These are phyloP conservation scores for Nematocida minor DNA, from an alignment of 371 early-diverging fungal species.

Conservation along the genomic window DNA sequence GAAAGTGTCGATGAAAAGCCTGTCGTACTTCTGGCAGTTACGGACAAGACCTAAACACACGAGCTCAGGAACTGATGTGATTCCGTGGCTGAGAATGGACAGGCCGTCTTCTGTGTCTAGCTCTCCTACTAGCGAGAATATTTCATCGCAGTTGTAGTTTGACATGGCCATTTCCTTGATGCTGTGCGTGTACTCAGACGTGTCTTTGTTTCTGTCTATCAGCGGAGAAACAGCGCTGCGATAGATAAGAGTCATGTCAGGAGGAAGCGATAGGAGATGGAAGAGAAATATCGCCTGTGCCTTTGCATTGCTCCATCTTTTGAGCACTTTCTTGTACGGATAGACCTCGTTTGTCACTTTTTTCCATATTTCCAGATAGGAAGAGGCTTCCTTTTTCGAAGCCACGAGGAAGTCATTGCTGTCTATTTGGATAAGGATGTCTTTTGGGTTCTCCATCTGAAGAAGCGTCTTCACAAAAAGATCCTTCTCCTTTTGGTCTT, in stretches of 20 bases:
- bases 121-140: slow-evolving; percentile 2
- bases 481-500: background rate
- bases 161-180: slow-evolving; percentile 19
- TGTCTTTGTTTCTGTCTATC: slow-evolving; percentile 33
- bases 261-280: slow-evolving; percentile 12
- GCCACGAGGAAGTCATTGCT: background rate
- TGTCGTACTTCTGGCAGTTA: slow-evolving; percentile 26
- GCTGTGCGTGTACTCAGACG: slow-evolving; percentile 16
- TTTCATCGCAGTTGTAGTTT: slow-evolving; percentile 42
- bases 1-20: slow-evolving; percentile 16
- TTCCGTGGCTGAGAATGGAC: background rate
- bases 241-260: slow-evolving; percentile 1
- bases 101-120: slow-evolving; percentile 24
- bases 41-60: slow-evolving; percentile 5
- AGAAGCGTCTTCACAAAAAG: background rate
- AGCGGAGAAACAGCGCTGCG: slow-evolving; percentile 11
- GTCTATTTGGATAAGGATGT: slow-evolving; percentile 31
- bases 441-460: slow-evolving; percentile 4
- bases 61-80: slow-evolving; percentile 12
- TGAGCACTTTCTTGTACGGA: slow-evolving; percentile 29
- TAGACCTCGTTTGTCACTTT: background rate
- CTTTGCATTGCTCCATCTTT: slow-evolving; percentile 17
- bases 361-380: slow-evolving; percentile 20
- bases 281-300: slow-evolving; percentile 24
- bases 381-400: background rate